phyloP scores from a whole-genome alignment of 352 stramenopile genomes.

The Halophytophthora batemanensis region DNA sequence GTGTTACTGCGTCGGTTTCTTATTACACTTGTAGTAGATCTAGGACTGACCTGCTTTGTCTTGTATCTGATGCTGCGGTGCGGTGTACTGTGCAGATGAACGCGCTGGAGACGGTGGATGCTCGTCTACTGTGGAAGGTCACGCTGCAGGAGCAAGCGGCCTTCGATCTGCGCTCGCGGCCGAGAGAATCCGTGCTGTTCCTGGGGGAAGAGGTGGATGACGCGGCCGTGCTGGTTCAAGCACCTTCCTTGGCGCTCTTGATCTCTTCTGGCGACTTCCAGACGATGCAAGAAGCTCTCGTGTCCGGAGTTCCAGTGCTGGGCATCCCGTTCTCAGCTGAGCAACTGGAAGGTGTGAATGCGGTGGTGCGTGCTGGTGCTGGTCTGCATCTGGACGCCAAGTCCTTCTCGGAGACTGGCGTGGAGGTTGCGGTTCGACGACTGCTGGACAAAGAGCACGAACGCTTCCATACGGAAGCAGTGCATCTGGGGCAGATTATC shows the following conservation, averaged over 20 bases:
- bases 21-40: neutral
- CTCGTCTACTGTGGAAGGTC: constrained; percentile 59
- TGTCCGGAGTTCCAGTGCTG: constrained; percentile 57
- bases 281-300: constrained; percentile 59
- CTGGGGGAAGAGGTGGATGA: constrained; percentile 45
- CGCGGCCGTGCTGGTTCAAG: constrained; percentile 33
- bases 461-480: constrained; percentile 36
- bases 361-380: constrained; percentile 50
- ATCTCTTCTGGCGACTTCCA: constrained; percentile 60
- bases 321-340: constrained; percentile 73
- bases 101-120: constrained; percentile 47
- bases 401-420: constrained; percentile 30
- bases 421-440: constrained; percentile 31
- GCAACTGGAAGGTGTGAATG: constrained; percentile 68
- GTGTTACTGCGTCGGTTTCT: neutral
- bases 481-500: constrained; percentile 55
- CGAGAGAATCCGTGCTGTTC: constrained; percentile 52
- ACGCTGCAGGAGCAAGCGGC: constrained; percentile 51
- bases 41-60: constrained; percentile 13
- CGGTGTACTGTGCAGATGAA: constrained; percentile 32
- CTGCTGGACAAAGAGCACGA: constrained; percentile 34
- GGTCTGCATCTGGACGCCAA: constrained; percentile 36
- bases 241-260: constrained; percentile 46
- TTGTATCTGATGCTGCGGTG: neutral
- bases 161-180: constrained; percentile 49